A percentile compares a stretch with the other conserved stretches of the same genome.
phyloP scores from a whole-genome alignment of 306 rosid species.

The Acacia crassicarpa region DNA sequence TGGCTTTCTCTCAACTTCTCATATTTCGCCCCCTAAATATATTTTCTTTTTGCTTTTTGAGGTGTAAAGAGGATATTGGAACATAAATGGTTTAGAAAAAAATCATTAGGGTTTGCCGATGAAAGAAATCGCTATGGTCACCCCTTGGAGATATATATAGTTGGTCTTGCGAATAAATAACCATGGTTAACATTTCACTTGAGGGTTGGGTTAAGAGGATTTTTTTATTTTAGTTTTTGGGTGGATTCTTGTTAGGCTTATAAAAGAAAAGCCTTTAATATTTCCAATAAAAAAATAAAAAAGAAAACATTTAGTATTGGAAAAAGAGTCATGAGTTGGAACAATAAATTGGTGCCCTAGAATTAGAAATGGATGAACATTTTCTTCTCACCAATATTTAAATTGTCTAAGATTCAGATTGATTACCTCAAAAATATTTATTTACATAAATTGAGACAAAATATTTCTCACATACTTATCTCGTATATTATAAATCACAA shows the following conservation, averaged over 20 bases:
- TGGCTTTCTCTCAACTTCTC: background rate
- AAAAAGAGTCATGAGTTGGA: background rate
- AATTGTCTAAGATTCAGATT: too few species aligned
- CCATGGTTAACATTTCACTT: constrained; percentile 48
- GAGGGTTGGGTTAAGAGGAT: constrained; percentile 38
- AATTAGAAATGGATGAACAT: too few species aligned
- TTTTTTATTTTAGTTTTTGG: constrained; percentile 11
- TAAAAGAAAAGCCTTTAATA: background rate
- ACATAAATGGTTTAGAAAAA: background rate
- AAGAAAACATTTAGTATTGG: background rate
- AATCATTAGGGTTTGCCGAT: constrained; percentile 25
- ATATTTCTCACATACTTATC: too few species aligned
- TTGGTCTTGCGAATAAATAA: constrained; percentile 24
- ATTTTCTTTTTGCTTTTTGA: background rate
- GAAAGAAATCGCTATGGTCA: background rate
- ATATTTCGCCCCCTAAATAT: background rate
- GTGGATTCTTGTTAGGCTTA: constrained; percentile 2
- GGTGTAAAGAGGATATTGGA: background rate
- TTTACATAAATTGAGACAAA: too few species aligned
- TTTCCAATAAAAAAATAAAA: background rate
- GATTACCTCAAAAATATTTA: too few species aligned
- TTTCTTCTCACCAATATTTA: too few species aligned
- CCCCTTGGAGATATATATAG: background rate
- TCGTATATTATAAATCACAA: too few species aligned
- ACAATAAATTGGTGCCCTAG: background rate